Evolutionary conservation across 2,329 filamentous ascomycete species (phyloP).

Genomic region (Graphilbum sp.): DNA sequence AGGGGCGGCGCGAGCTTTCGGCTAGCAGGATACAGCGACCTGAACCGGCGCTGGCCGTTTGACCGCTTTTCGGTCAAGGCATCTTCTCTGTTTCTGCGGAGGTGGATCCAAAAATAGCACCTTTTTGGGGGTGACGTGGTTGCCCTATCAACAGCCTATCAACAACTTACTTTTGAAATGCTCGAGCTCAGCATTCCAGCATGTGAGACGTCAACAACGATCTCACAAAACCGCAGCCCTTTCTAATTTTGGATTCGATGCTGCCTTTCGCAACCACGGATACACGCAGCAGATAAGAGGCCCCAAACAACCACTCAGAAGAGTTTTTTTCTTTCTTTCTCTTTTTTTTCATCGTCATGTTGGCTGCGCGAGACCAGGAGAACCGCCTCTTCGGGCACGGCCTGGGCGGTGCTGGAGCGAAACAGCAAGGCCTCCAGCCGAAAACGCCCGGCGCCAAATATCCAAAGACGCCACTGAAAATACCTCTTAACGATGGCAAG

Average conservation of each 20-base stretch:
- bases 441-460: conserved; percentile 66
- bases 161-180: too few species aligned
- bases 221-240: too few species aligned
- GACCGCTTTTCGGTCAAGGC: too few species aligned
- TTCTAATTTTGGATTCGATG: too few species aligned
- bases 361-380: conserved; percentile 72
- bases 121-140: too few species aligned
- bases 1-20: too few species aligned
- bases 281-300: background rate
- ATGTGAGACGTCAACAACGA: background rate
- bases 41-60: too few species aligned
- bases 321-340: too few species aligned
- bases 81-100: too few species aligned
- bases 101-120: too few species aligned
- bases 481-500: conserved; percentile 76
- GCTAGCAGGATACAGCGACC: too few species aligned
- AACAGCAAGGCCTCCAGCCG: conserved; percentile 51
- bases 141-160: conserved; percentile 5
- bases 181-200: background rate
- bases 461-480: conserved; percentile 69
- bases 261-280: too few species aligned
- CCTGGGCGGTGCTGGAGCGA: conserved; percentile 45
- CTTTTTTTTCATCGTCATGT: conserved; percentile 32
- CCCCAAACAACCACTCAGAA: background rate
- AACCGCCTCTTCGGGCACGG: conserved; percentile 68